phyloP scores from a whole-genome alignment of 306 rosid genomes.

The Styphnolobium japonicum region DNA sequence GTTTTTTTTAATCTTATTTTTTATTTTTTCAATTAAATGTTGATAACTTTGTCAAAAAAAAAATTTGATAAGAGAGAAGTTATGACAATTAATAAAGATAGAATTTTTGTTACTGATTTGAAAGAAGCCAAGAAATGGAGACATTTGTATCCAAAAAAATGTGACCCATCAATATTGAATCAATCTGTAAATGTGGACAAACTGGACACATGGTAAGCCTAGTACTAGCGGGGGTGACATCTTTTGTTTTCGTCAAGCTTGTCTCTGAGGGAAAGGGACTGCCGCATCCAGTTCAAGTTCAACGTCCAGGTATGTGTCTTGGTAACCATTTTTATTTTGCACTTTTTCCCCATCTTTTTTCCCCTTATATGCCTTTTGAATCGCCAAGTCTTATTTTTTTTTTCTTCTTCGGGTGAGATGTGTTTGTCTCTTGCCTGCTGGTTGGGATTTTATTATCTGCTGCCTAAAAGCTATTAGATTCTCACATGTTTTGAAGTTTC shows the following conservation, averaged over 20 bases:
- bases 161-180: too few relatives aligned
- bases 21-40: too few relatives aligned
- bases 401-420: background rate
- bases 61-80: too few relatives aligned
- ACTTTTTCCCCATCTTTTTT: background rate
- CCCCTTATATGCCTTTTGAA: background rate
- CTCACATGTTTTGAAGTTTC: background rate
- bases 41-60: too few relatives aligned
- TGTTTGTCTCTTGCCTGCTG: background rate
- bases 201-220: too few relatives aligned
- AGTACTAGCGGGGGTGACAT: background rate
- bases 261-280: background rate
- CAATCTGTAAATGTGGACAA: too few relatives aligned
- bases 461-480: background rate
- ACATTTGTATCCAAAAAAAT: too few relatives aligned
- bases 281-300: background rate
- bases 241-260: background rate
- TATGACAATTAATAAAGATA: too few relatives aligned
- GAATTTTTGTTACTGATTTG: too few relatives aligned
- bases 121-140: too few relatives aligned
- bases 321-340: background rate
- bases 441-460: background rate
- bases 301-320: background rate
- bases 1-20: too few relatives aligned
- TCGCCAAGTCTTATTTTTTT: background rate